Conservation (phyloP, 2,329 filamentous ascomycete genomes). For the Aureobasidium sp. region DNA sequence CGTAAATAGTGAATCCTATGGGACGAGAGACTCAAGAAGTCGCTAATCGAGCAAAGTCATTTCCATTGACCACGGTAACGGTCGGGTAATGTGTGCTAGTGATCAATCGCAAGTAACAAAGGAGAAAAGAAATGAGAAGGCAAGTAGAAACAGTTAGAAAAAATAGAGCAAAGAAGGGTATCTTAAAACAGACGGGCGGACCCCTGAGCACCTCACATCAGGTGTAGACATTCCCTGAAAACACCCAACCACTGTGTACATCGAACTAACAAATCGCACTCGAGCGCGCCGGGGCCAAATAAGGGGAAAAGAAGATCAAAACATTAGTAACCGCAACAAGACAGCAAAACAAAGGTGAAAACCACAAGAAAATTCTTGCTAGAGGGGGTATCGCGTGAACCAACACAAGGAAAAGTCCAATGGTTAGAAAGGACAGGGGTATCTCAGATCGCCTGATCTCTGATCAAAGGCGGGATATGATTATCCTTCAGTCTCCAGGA, state of each 20-base stretch:
- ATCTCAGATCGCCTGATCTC: constrained; percentile 14
- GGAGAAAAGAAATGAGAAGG: not conserved
- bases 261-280: not conserved
- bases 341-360: not conserved
- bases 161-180: constrained; percentile 13
- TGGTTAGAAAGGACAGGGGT: constrained; percentile 10
- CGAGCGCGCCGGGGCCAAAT: not conserved
- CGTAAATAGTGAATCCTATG: constrained; percentile 7
- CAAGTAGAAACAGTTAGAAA: not conserved
- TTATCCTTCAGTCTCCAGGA: constrained; percentile 15
- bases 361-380: not conserved
- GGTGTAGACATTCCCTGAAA: not conserved
- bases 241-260: not conserved
- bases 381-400: constrained; percentile 7
- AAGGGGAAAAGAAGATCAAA: not conserved
- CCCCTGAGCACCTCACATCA: not conserved
- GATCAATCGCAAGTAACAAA: not conserved
- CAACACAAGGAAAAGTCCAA: constrained; percentile 15
- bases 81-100: constrained; percentile 13
- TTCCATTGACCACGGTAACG: not conserved
- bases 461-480: constrained; percentile 12
- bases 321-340: not conserved
- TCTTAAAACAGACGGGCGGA: constrained; percentile 11
- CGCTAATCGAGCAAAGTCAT: not conserved
- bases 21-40: not conserved